These are phyloP conservation scores for Chalaropsis ovoidea DNA, from an alignment of 2,329 filamentous ascomycete genomes.

Conservation along the genomic window DNA sequence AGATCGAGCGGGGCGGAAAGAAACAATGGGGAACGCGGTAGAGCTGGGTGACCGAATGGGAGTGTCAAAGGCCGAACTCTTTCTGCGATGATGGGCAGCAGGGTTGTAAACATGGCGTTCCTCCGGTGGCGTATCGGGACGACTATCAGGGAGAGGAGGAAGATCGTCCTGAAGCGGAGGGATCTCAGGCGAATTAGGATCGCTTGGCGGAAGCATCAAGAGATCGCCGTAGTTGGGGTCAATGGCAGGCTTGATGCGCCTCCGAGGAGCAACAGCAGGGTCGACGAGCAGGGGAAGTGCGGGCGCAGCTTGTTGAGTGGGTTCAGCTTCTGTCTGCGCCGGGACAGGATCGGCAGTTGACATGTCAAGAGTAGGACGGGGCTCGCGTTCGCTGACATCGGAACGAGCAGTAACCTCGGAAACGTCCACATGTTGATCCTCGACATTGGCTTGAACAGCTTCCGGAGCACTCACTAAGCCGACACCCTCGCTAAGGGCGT, in stretches of 20 bases:
- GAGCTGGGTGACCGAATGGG: conserved; percentile 40
- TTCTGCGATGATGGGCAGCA: conserved; percentile 14
- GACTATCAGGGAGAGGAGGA: conserved; percentile 50
- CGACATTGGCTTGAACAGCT: background rate
- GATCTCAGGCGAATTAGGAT: conserved; percentile 41
- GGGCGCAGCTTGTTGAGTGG: conserved; percentile 27
- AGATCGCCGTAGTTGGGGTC: conserved; percentile 57
- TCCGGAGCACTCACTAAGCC: conserved; percentile 37
- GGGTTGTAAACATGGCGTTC: background rate
- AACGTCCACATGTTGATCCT: background rate
- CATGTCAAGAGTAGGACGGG: background rate
- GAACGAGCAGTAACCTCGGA: background rate
- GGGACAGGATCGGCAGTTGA: background rate
- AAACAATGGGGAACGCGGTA: conserved; percentile 49
- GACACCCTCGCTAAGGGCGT: conserved; percentile 59
- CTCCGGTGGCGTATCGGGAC: conserved; percentile 42
- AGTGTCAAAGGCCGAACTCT: conserved; percentile 13
- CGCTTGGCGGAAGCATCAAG: conserved; percentile 53
- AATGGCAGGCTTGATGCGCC: conserved; percentile 53
- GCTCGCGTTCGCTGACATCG: background rate
- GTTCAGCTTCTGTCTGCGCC: background rate
- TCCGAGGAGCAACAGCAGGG: conserved; percentile 37
- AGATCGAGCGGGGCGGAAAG: conserved; percentile 42
- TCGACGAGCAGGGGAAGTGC: conserved; percentile 27
- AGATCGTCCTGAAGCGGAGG: conserved; percentile 30